These are phyloP conservation scores for Aplosporella prunicola DNA, from an alignment of 2,329 filamentous ascomycete genomes.

Conservation along the genomic window DNA sequence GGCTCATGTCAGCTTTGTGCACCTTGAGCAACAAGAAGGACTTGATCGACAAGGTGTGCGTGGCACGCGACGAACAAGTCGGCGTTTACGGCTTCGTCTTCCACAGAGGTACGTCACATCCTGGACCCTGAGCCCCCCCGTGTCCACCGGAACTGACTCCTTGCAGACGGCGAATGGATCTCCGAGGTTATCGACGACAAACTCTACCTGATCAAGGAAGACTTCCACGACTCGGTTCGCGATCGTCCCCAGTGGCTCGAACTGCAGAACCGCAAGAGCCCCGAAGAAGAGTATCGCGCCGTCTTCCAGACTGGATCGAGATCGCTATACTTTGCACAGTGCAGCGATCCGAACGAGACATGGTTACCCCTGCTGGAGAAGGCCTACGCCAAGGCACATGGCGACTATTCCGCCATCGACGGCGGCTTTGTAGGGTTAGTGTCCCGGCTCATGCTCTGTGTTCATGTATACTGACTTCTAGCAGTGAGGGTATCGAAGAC, in stretches of 20 bases:
- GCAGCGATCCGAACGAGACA: conserved; percentile 65
- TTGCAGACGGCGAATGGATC: conserved; percentile 52
- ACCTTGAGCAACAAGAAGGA: conserved; percentile 63
- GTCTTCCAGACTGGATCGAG: conserved; percentile 65
- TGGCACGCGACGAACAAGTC: conserved; percentile 60
- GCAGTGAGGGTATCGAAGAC: conserved; percentile 46
- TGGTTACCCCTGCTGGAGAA: conserved; percentile 76
- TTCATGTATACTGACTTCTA: too few relatives aligned
- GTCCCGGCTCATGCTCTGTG: not conserved
- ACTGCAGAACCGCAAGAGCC: conserved; percentile 48
- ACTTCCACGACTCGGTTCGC: conserved; percentile 66
- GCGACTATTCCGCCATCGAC: conserved; percentile 64
- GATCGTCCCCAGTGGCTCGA: conserved; percentile 67
- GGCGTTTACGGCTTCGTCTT: conserved; percentile 84
- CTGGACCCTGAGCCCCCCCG: too few relatives aligned
- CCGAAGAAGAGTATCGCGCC: conserved; percentile 57
- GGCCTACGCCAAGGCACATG: conserved; percentile 75
- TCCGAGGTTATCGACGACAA: conserved; percentile 88
- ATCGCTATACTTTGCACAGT: conserved; percentile 69
- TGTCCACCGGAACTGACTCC: not conserved
- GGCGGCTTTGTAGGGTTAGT: conserved; percentile 60
- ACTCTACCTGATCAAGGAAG: conserved; percentile 65
- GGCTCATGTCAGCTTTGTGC: conserved; percentile 72
- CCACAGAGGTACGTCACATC: conserved; percentile 43
- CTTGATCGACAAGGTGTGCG: conserved; percentile 64